Evolutionary conservation across 306 rosid genomes (phyloP).

Genomic region (Lathyrus tuberosus): DNA sequence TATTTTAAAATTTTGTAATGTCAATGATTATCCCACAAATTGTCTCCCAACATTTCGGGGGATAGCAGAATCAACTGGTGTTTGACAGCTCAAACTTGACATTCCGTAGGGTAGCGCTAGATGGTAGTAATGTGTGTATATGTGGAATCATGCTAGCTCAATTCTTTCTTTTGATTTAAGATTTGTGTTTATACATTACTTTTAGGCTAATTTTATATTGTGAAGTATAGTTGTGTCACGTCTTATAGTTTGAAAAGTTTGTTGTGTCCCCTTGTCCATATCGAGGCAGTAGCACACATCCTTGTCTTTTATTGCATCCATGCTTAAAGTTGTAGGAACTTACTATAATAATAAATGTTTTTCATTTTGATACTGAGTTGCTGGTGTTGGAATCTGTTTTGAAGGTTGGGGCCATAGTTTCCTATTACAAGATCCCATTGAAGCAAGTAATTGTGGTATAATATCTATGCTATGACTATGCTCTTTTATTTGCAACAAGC

Average conservation of each 20-base stretch:
- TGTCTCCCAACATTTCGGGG: background rate
- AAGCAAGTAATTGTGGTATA: constrained; percentile 94
- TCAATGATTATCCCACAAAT: constrained; percentile 7
- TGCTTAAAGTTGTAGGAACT: background rate
- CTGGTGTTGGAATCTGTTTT: constrained; percentile 43
- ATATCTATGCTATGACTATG: constrained; percentile 35
- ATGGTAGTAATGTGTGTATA: background rate
- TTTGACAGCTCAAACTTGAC: background rate
- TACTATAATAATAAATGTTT: constrained; percentile 7
- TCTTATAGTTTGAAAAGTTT: background rate
- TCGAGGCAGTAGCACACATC: background rate
- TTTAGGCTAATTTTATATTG: background rate
- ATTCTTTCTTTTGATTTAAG: constrained; percentile 25
- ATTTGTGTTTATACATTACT: background rate
- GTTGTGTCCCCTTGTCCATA: background rate
- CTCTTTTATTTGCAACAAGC: constrained; percentile 15
- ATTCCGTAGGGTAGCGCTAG: constrained; percentile 2
- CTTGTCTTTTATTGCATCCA: background rate
- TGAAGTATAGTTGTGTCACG: background rate
- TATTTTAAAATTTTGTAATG: background rate
- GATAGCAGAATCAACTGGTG: background rate
- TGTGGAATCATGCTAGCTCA: constrained; percentile 13
- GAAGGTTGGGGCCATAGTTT: constrained; percentile 88
- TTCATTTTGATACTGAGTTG: constrained; percentile 39
- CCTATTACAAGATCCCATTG: constrained; percentile 87